Conservation (phyloP, 495 filamentous ascomycete species). For the Hypoxylon lienhwacheense region DNA sequence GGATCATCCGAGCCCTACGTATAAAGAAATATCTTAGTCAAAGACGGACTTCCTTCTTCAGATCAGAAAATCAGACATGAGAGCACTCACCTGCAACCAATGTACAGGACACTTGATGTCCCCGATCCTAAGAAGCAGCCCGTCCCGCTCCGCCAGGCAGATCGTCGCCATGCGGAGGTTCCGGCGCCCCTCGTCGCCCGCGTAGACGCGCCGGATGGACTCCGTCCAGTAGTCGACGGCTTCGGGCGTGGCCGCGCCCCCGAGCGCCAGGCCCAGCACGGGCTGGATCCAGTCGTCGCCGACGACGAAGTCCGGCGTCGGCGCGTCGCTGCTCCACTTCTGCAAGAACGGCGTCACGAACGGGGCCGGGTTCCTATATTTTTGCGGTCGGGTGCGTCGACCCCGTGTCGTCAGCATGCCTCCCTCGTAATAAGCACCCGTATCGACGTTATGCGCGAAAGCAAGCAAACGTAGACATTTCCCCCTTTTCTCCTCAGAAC, state of each 20-base stretch:
- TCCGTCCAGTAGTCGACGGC: constrained; percentile 54
- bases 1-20: constrained; percentile 60
- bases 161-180: constrained; percentile 60
- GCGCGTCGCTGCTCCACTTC: constrained; percentile 47
- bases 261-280: constrained; percentile 60
- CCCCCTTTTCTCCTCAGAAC: too few relatives aligned
- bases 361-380: constrained; percentile 45
- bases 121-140: constrained; percentile 54
- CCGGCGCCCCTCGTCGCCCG: constrained; percentile 59
- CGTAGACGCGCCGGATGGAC: constrained; percentile 57
- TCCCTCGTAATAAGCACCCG: too few relatives aligned
- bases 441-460: too few relatives aligned
- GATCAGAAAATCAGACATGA: background rate
- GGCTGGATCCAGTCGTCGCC: constrained; percentile 58
- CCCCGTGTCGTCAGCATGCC: too few relatives aligned
- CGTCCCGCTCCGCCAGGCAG: constrained; percentile 62
- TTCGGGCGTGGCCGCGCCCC: constrained; percentile 45
- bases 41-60: background rate
- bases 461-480: too few relatives aligned
- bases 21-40: background rate
- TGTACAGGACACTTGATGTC: constrained; percentile 63
- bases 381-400: too few relatives aligned
- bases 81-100: constrained; percentile 60
- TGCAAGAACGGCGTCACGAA: constrained; percentile 48
- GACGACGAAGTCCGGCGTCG: constrained; percentile 57